A percentile compares a stretch with the other conserved stretches of the same genome.
Evolutionary conservation across 345 rosid species (phyloP).

Genomic region (Brassica rapa): DNA sequence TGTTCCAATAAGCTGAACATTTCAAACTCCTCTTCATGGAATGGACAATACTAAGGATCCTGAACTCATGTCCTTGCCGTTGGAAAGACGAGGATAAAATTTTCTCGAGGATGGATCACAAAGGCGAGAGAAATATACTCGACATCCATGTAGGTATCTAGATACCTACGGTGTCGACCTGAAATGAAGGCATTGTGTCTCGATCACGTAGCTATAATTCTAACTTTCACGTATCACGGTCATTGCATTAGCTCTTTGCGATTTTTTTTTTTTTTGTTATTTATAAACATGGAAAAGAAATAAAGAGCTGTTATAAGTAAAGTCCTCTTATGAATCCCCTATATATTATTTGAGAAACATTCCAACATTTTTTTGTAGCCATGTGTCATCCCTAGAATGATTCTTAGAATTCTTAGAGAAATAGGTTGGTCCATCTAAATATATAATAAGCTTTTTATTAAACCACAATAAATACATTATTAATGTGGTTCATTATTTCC

Average conservation of each 20-base stretch:
- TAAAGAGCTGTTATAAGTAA: neutral
- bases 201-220: too few species aligned
- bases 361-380: too few species aligned
- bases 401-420: too few species aligned
- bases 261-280: neutral
- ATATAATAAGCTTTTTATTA: too few species aligned
- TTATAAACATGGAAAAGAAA: neutral
- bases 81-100: conserved; percentile 90
- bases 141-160: conserved; percentile 73
- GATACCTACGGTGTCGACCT: neutral
- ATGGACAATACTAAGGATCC: conserved; percentile 65
- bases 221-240: too few species aligned
- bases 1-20: conserved; percentile 11
- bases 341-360: too few species aligned
- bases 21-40: conserved; percentile 46
- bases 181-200: too few species aligned
- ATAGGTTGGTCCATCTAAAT: too few species aligned
- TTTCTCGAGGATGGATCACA: conserved; percentile 95
- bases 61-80: conserved; percentile 66
- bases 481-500: too few species aligned
- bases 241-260: neutral
- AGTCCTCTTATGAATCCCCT: neutral
- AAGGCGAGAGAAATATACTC: conserved; percentile 44
- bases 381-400: too few species aligned
- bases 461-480: too few species aligned